Evolutionary conservation across 768 basidiomycete species (phyloP), one percentile per base, ranked within the genome.

Genomic region (Terana coerulea): DNA sequence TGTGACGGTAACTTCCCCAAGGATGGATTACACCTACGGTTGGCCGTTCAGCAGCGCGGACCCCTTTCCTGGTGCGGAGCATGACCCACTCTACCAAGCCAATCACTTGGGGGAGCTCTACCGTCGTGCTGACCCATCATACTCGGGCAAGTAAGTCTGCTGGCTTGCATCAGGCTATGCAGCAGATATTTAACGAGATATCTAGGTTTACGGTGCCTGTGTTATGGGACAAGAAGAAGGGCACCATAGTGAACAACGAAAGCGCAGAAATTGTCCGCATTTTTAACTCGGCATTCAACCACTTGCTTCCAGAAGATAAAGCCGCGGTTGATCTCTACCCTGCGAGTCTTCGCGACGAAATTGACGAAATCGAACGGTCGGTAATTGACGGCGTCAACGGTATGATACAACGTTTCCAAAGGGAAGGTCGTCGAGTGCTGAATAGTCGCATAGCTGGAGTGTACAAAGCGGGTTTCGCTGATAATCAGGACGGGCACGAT

Each of bases 161-260:
- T 35, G 10, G 6, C n/a, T 28, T 28, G 19, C 5, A n/a, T 10
- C 17, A 5, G 15, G 21, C 19, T 17, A 8, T 17, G 8, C 39
- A 24, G 15, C 24, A 21, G 5, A 5, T 24, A 28, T 12, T 44
- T 26, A 33, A 1, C 2, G 17, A 5, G 2, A 4, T 22, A 5
- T 21, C 21, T 33, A 68, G 88, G 34, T 92, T 91, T 74, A 93
- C 92, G 1, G 90, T 93, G 8, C 94, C 94, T 5, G 70, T 92
- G 29, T 75, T 99, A 5, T 99, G 92, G 91, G 97, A 98, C 72
- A 95, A 84, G 73, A 90, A 95, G 67, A 72, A 64, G 37, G 71
- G 85, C 39, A 88, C 86, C 33, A 88, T 98, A 58, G 97, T 99
- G 52, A 98, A 93, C 74, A 98, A 98, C 66, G 95, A 99, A 65